Evolutionary conservation across 2,329 filamentous ascomycete genomes (phyloP).

Genomic region (Epichloe glyceriae): DNA sequence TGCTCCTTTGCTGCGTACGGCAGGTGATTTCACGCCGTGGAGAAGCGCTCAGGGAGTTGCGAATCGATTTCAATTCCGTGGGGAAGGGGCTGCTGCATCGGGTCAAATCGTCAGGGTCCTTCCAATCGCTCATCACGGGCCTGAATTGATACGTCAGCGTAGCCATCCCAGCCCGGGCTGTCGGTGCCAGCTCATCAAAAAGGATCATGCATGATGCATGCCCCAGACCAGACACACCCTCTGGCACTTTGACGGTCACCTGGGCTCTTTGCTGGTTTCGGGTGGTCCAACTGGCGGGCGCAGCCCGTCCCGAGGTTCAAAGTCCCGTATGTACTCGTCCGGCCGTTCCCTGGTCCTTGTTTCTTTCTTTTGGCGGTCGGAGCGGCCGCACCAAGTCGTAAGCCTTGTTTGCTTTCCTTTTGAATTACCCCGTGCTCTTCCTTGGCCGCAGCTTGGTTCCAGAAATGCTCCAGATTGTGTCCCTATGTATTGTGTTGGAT

Average conservation of each 20-base stretch:
- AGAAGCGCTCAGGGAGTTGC: too few species aligned
- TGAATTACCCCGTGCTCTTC: background rate
- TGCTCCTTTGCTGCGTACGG: background rate
- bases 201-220: background rate
- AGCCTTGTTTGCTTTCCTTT: background rate
- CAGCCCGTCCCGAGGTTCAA: background rate
- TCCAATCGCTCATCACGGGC: background rate
- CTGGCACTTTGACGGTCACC: slow-evolving; percentile 2
- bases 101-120: background rate
- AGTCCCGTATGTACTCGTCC: too few species aligned
- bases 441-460: background rate
- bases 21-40: background rate
- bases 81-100: background rate
- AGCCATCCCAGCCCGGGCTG: slow-evolving; percentile 1
- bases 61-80: background rate
- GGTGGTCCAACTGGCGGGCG: background rate
- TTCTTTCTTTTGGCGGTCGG: background rate
- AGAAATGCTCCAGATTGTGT: background rate
- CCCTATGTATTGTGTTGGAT: too few species aligned
- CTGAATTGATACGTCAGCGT: background rate
- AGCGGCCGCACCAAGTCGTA: background rate
- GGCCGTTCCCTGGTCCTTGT: too few species aligned
- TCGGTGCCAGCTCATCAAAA: slow-evolving; percentile 7
- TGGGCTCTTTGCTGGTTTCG: background rate
- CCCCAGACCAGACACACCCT: background rate